Base-by-base conservation (phyloP, 2,329 filamentous ascomycete species). In the Aspergillus eucalypticola region DNA sequence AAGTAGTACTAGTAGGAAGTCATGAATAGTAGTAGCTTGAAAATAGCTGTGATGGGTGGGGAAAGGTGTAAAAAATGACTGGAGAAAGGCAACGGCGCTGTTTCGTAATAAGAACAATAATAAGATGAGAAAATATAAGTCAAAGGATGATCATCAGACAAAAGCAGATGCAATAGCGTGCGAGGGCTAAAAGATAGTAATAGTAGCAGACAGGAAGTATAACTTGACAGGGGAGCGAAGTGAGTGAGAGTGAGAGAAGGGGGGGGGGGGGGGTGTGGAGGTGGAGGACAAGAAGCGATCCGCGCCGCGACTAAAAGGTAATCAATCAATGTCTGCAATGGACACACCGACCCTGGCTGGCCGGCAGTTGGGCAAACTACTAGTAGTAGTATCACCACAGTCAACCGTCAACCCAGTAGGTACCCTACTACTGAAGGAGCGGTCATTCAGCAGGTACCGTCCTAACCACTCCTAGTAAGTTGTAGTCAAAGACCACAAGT, bases 291-390 rank as follows among this genome's bases (percentile, higher is more conserved):
- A 25, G 35, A 46, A 25, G 35, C 32, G 59, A 60, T 60, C 59
- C 49, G 35, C 59, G 48, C 29, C 25, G 54, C 38, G 39, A 27
- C 38, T 54, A 44, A 27, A 55, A 55, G 27, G 39, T 42, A 58
- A 50, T 56, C 58, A 54, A 60, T 54, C 25, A 54, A 35, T 29
- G 25, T 17, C 21, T 27, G 39, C 49, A 49, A 42, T 58, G 59
- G 59, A 60, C 48, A 62, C 60, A 54, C 57, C 51, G 39, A 60
- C 41, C 49, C 49, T 53, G 23, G 55, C 49, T 53, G 23, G 55
- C 50, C 27, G 27, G 27, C 27, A 35, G 23, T 44, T 38, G 25
- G 58, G 49, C 35, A 38, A 35, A 35, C 32, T 13, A 50, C 25
- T 27, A 49, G 51, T 46, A 42, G 19, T 42, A 35, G 32, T 13